Conservation (phyloP, 441 rosid genomes). For the Erodium moschatum region DNA sequence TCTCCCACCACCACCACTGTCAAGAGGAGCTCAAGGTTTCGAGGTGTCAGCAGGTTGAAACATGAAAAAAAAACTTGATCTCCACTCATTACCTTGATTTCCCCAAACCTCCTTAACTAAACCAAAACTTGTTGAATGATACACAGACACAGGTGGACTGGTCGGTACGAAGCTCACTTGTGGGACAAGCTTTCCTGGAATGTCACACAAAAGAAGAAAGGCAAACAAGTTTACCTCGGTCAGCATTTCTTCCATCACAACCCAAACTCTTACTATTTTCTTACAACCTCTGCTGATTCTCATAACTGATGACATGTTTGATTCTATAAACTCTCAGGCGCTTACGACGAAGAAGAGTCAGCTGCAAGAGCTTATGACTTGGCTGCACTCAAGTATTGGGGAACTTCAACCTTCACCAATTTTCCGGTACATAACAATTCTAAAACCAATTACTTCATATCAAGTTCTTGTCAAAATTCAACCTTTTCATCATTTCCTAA, state of each 20-base stretch:
- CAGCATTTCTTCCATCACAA: constrained; percentile 16
- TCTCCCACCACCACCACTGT: constrained; percentile 18
- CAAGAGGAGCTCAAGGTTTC: constrained; percentile 57
- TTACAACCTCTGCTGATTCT: too few relatives aligned
- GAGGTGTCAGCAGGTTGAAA: constrained; percentile 58
- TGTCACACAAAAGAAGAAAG: constrained; percentile 45
- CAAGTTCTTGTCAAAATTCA: neutral
- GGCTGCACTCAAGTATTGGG: too few relatives aligned
- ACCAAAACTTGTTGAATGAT: too few relatives aligned
- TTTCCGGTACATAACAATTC: constrained; percentile 19
- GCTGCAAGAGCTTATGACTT: constrained; percentile 37
- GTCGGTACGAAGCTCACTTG: constrained; percentile 50
- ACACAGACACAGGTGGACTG: constrained; percentile 48
- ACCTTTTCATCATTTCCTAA: neutral
- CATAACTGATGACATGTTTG: neutral
- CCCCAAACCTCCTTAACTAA: too few relatives aligned
- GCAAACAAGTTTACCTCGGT: constrained; percentile 63
- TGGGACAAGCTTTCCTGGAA: constrained; percentile 57
- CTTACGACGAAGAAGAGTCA: constrained; percentile 40
- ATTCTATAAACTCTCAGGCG: constrained; percentile 25
- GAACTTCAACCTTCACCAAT: constrained; percentile 22
- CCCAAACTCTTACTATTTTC: neutral
- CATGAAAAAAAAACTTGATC: neutral
- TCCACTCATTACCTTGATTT: too few relatives aligned
- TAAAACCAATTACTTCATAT: neutral